Percentiles rank a stretch among this genome's conserved stretches.
Evolutionary conservation across 176 grass and related monocot species (phyloP).

Genomic region (Oryza longistaminata): DNA sequence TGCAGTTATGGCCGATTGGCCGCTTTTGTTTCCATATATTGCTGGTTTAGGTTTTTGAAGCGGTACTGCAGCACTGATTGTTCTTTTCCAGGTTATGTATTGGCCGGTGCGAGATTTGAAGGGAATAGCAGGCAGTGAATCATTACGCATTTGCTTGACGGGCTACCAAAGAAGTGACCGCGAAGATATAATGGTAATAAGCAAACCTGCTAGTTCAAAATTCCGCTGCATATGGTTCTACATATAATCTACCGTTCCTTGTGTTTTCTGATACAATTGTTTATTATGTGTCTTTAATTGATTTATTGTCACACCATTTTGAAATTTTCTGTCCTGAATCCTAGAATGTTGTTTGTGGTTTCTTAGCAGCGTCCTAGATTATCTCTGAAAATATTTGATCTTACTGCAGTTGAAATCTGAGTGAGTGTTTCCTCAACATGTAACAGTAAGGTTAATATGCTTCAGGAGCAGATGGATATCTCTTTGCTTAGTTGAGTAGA

Average conservation of each 20-base stretch:
- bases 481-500: not conserved
- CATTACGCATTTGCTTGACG: slow-evolving; percentile 70
- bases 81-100: slow-evolving; percentile 62
- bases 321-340: not conserved
- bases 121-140: slow-evolving; percentile 69
- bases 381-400: slow-evolving; percentile 7
- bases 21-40: not conserved
- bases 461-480: not conserved
- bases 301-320: not conserved
- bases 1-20: not conserved
- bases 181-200: slow-evolving; percentile 75
- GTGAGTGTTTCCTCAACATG: not conserved
- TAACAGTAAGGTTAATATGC: not conserved
- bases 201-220: not conserved
- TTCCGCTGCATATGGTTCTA: not conserved
- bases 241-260: not conserved
- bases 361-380: not conserved
- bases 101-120: slow-evolving; percentile 60
- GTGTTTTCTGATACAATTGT: not conserved
- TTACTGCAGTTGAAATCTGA: not conserved
- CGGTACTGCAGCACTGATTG: not conserved
- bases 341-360: not conserved
- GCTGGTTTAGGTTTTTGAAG: slow-evolving; percentile 7
- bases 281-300: not conserved
- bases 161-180: slow-evolving; percentile 74